Evolutionary conservation across 441 rosid species (phyloP).

Genomic region (Gossypium gossypioides): DNA sequence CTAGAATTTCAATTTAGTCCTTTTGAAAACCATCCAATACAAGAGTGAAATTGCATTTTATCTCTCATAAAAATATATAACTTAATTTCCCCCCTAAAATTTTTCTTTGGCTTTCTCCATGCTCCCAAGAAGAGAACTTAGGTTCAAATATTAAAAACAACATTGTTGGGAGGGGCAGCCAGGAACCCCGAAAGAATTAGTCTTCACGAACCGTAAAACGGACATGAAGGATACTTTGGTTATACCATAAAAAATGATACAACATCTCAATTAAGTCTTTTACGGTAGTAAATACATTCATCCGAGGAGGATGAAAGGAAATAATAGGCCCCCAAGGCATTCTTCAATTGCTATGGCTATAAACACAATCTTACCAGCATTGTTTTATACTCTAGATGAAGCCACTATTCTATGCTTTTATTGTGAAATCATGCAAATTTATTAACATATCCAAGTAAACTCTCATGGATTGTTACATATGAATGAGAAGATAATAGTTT

Average conservation of each 20-base stretch:
- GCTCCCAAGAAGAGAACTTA: too few relatives aligned
- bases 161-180: too few relatives aligned
- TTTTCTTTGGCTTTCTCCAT: too few relatives aligned
- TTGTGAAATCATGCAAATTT: neutral
- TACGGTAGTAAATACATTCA: neutral
- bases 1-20: too few relatives aligned
- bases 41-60: too few relatives aligned
- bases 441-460: conserved; percentile 1
- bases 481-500: neutral
- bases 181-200: too few relatives aligned
- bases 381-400: neutral
- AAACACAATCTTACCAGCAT: neutral
- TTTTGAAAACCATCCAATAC: too few relatives aligned
- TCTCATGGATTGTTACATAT: neutral
- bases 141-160: too few relatives aligned
- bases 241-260: neutral
- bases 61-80: too few relatives aligned
- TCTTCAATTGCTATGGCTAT: neutral
- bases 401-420: neutral
- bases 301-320: neutral
- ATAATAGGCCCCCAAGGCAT: neutral
- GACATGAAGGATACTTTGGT: too few relatives aligned
- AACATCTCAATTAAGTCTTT: neutral
- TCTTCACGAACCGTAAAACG: too few relatives aligned
- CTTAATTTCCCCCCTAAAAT: too few relatives aligned